Percentiles rank a stretch among this genome's conserved stretches.
These are phyloP conservation scores for Ulmus americana DNA, from an alignment of 331 rosid genomes.

Conservation along the genomic window DNA sequence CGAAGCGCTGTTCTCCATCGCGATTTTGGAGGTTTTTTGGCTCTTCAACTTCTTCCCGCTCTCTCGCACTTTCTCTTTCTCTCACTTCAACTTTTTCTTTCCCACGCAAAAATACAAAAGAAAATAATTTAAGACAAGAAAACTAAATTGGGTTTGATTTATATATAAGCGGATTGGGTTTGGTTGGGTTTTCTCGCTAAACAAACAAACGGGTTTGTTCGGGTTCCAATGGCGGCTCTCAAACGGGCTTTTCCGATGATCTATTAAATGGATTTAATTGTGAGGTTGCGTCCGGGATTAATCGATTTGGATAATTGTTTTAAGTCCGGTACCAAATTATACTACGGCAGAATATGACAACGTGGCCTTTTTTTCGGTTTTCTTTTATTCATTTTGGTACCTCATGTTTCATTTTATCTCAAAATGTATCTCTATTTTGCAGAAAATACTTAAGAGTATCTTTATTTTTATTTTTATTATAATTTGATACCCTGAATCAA, in stretches of 20 bases:
- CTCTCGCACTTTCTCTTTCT: conserved; percentile 8
- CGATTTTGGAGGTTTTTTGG: conserved; percentile 5
- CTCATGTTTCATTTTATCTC: no score
- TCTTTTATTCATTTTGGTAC: not conserved
- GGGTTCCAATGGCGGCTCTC: not conserved
- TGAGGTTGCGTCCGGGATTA: conserved; percentile 7
- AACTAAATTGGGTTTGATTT: not conserved
- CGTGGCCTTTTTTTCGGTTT: not conserved
- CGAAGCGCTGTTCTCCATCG: conserved; percentile 8
- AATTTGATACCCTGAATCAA: no score
- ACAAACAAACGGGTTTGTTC: no score
- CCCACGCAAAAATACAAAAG: conserved; percentile 2
- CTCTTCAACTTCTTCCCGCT: conserved; percentile 7
- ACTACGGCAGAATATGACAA: not conserved
- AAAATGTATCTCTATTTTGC: no score
- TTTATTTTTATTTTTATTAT: no score
- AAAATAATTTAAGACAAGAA: conserved; percentile 6
- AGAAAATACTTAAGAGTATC: no score
- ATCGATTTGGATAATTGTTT: conserved; percentile 1
- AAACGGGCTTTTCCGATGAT: not conserved
- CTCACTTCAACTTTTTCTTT: no score
- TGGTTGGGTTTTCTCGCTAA: no score
- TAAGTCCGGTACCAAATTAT: not conserved
- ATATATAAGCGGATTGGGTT: no score
- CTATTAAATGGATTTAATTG: not conserved